Evolutionary conservation across 345 rosid genomes (phyloP), one percentile per base, ranked within the genome.

Genomic region (Aquilaria malaccensis): DNA sequence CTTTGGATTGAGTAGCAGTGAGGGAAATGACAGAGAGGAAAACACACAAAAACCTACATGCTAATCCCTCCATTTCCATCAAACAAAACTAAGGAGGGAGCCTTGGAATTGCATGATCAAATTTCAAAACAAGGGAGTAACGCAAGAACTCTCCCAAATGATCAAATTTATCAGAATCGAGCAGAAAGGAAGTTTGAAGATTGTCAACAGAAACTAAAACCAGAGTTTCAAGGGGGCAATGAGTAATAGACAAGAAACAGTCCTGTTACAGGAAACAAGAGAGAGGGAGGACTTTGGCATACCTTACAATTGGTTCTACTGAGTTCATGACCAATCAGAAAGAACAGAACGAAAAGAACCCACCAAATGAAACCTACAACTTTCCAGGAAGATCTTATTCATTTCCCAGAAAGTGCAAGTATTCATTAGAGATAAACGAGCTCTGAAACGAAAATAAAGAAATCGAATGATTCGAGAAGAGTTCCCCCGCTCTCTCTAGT

Each of bases 1-100:
- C 96, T 55, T 63, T 54, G 52, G 80, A 66, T 69, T 68, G 81
- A 64, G 59, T 73, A 70, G 75, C 74, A 74, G 72, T 51, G 65
- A 76, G 67, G 61, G 61, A 9, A 51, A 72, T 49, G 12, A 73
- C 67, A 70, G 70, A 58, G 68, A 70, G 45, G 58, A 50, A 46
- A 54, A 74, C 33, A 29, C 29, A 15, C 41, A 64, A 52, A 55
- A 60, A 51, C 47, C 52, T 56, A 49, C 33, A 56, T 70, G 63
- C 65, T 65, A 52, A 60, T 69, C 72, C 72, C 77, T 62, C 75
- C 87, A 84, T 78, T 31, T 55, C 74, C 47, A 59, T 9, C 14
- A 71, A 61, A n/a, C 12, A 31, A 29, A 33, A 55, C 50, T 12
- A 45, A 59, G 45, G 33, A n/a, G 2, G 45, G 58, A 51, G 46